A percentile compares a stretch with the other conserved stretches of the same genome.
These are phyloP conservation scores for Stagonosporopsis chrysanthemi DNA, from an alignment of 2,329 filamentous ascomycete species.

Conservation along the genomic window DNA sequence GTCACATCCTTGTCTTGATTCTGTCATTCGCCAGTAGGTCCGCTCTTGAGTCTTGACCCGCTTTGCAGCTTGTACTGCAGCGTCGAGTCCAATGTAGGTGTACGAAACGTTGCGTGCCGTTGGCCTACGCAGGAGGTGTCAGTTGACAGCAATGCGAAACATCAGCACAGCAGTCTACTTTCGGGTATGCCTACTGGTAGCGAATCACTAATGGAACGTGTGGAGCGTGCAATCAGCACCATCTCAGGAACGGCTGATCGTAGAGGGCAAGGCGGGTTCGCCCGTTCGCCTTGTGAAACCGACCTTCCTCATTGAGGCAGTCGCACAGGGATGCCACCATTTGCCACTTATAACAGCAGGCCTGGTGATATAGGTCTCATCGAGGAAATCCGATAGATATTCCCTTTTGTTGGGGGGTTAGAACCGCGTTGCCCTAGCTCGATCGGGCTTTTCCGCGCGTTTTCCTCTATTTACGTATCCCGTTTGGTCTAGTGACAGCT, in stretches of 20 bases:
- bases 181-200: slow-evolving; percentile 4
- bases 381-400: not conserved
- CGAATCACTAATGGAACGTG: slow-evolving; percentile 10
- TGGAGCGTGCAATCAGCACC: slow-evolving; percentile 15
- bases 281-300: slow-evolving; percentile 17
- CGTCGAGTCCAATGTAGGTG: not conserved
- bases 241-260: slow-evolving; percentile 7
- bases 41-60: not conserved
- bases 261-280: slow-evolving; percentile 7
- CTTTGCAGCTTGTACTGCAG: not conserved
- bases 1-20: slow-evolving; percentile 1
- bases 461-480: not conserved
- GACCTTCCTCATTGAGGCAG: slow-evolving; percentile 19
- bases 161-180: slow-evolving; percentile 6
- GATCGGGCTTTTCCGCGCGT: slow-evolving; percentile 4
- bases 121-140: slow-evolving; percentile 1
- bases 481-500: not conserved
- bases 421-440: not conserved
- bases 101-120: slow-evolving; percentile 12
- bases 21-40: not conserved
- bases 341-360: slow-evolving; percentile 8
- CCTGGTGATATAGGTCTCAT: not conserved
- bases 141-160: slow-evolving; percentile 5
- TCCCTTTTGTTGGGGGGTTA: not conserved
- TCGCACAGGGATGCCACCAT: slow-evolving; percentile 8